These are phyloP conservation scores for Magnolia kwangsiensis DNA, from an alignment of 164 flowering plant species.

Conservation along the genomic window DNA sequence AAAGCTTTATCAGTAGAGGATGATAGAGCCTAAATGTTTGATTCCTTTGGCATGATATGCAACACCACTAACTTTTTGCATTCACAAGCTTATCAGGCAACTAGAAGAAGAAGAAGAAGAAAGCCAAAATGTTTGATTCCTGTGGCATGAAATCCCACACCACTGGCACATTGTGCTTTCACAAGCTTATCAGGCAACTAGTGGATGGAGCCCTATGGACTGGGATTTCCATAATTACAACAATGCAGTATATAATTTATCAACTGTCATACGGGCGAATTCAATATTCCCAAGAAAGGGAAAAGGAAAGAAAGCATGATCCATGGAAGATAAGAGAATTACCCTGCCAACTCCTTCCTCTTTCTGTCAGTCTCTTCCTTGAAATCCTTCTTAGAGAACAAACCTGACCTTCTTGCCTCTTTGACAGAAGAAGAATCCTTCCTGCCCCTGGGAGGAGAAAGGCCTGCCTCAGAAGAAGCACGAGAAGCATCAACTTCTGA, in stretches of 20 bases:
- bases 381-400: conserved; percentile 60
- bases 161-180: too few relatives aligned
- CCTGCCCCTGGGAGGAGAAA: conserved; percentile 64
- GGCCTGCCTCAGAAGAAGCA: conserved; percentile 25
- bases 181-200: too few relatives aligned
- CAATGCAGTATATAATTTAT: too few relatives aligned
- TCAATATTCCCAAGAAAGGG: background rate
- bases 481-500: conserved; percentile 8
- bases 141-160: too few relatives aligned
- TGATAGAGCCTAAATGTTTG: too few relatives aligned
- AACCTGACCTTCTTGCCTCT: conserved; percentile 54
- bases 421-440: conserved; percentile 28
- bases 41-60: too few relatives aligned
- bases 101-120: too few relatives aligned
- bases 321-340: conserved; percentile 10
- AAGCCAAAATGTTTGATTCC: too few relatives aligned
- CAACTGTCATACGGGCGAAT: too few relatives aligned
- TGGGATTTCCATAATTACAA: too few relatives aligned
- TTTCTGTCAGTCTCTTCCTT: conserved; percentile 48
- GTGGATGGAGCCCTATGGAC: too few relatives aligned
- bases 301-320: background rate
- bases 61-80: background rate
- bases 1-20: too few relatives aligned
- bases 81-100: background rate
- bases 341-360: conserved; percentile 60